Base-by-base conservation (phyloP, 2,329 filamentous ascomycete species). In the Penicillium sp. region DNA sequence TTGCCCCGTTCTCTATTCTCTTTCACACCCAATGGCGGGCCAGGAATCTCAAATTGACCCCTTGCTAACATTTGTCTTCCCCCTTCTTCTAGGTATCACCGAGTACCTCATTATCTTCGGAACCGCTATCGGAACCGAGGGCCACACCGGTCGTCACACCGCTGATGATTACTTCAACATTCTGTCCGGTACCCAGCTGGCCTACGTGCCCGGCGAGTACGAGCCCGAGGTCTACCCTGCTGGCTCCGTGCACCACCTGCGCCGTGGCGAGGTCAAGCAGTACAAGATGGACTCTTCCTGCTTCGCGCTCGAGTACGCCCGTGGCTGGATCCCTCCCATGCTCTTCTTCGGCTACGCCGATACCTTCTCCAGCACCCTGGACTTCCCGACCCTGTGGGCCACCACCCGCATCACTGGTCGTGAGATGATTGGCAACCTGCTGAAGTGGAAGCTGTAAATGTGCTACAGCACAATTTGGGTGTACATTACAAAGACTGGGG, bases 111-210 rank as follows among this genome's bases (percentile, higher is more conserved):
- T 95, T 73, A 87, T 95, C 76, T 95, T 94, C 72, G 91, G 71
- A 44, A 74, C 72, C 45, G 65, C 72, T 26, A 71, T 75, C 51
- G 91, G 91, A 65, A 96, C 92, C 11, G 91, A 95, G 76, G 92
- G 92, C 58, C 91, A 96, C 81, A 85, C 86, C 1, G 92, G 92
- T 60, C 89, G 91, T 47, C 92, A 96, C 81, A 93, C 91, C 11
- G 91, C 91, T 14, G 90, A 96, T 76, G 92, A 96, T 80, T 96
- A 94, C 81, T 96, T 96, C 82, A 85, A 92, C 81, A 96, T 96
- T 80, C 81, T 96, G 28, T 65, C 70, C 36, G 72, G 72, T 50
- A 72, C 72, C 23, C 71, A 75, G 58, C 63, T 74, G 24, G 71
- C 72, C 58, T 75, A 71, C 61, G 65, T 69, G 4, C 72, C 72